Percentiles rank a stretch among this genome's conserved stretches.
Evolutionary conservation across 805 yeast genomes (phyloP).

Genomic region (Candida ipomoeae): DNA sequence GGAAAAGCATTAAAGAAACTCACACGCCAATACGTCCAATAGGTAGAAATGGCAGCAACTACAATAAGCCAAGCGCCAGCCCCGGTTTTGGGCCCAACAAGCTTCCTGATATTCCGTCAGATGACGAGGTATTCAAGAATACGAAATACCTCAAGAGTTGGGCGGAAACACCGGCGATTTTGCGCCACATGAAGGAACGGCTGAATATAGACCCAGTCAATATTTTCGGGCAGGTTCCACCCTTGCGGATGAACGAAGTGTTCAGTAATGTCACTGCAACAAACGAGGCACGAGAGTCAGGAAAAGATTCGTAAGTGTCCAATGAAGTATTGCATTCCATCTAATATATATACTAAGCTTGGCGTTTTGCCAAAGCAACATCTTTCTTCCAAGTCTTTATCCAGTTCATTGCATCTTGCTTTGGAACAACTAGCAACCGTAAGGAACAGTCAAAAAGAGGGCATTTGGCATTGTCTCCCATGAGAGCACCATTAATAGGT

Average conservation of each 20-base stretch:
- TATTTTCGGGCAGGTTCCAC: constrained; percentile 73
- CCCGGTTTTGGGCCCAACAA: constrained; percentile 19
- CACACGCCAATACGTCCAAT: constrained; percentile 2
- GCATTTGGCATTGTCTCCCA: constrained; percentile 57
- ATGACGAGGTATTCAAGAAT: constrained; percentile 27
- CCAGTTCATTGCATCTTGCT: constrained; percentile 62
- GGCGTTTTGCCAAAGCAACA: constrained; percentile 47
- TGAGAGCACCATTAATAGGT: constrained; percentile 58
- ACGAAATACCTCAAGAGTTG: constrained; percentile 22
- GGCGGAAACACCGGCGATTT: constrained; percentile 39
- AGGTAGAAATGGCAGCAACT: neutral
- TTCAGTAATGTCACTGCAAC: constrained; percentile 20
- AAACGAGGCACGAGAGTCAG: neutral
- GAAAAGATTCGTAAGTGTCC: neutral
- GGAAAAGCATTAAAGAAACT: neutral
- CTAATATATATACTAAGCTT: neutral
- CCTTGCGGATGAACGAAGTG: constrained; percentile 64
- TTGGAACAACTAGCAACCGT: constrained; percentile 77
- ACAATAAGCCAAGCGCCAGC: constrained; percentile 9
- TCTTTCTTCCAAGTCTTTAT: constrained; percentile 60
- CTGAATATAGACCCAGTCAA: constrained; percentile 54
- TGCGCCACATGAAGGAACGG: constrained; percentile 24
- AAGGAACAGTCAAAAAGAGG: constrained; percentile 75
- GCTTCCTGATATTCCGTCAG: constrained; percentile 40
- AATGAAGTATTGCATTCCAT: neutral